Evolutionary conservation across 2,329 filamentous ascomycete genomes (phyloP), one percentile per base, ranked within the genome.

Genomic region (Lithohypha guttulata): DNA sequence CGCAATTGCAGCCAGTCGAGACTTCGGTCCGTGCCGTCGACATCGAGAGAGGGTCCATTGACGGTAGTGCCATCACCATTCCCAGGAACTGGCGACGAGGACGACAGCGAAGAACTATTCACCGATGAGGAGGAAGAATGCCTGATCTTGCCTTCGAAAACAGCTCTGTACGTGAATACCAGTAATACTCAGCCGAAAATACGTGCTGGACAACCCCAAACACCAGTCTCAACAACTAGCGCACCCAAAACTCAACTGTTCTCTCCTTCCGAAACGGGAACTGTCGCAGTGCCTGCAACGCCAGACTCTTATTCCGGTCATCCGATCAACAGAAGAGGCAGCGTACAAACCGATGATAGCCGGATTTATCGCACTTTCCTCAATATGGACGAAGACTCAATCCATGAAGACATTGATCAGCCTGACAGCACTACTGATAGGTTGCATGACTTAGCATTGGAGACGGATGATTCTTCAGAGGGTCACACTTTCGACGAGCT

Each of bases 401-500:
- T 39, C n/a, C 31, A 42, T 6, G 36, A 43, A 10, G 42, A 41
- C 13, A 29, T 35, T 6, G 42, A 43, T 19, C 28, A 34, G 13
- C 13, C 33, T 18, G 33, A 21, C 3, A 25, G 44, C n/a, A 15
- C 36, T 11, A 32, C 40, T 34, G 35, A 33, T 19, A 31, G 22
- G 25, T 21, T 44, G 10, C 35, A 18, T 18, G 31, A 13, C 4
- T 13, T 15, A 15, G 39, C 42, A 34, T 10, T 42, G 18, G 53
- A 54, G 18, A 58, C 55, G 28, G 54, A 57, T 38, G 49, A 50
- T 32, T 54, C 53, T 6, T 53, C 48, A 27, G 62, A 64, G 11
- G 42, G 53, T 3, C 49, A 57, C 14, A 59, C 61, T 2, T 67
- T 69, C 35, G 77, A 82, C 44, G 81, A 86, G 40, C 65, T 91